Conservation (phyloP, 305 asterid genomes). For the Fraxinus platypoda region DNA sequence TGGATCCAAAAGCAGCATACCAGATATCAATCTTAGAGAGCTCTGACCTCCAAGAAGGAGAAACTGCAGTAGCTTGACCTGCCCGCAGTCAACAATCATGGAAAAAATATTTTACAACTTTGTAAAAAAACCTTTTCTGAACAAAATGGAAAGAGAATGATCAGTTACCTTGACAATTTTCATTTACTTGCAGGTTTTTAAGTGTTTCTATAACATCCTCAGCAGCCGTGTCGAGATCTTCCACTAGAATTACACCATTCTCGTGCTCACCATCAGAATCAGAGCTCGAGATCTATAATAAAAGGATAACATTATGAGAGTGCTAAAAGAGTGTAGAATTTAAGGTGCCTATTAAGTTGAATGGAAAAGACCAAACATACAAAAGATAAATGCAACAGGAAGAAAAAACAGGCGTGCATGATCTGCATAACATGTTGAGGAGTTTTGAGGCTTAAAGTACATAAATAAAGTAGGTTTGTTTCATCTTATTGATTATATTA, state of each 20-base stretch:
- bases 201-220: conserved; percentile 62
- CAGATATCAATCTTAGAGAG: conserved; percentile 62
- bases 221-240: conserved; percentile 40
- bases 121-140: background rate
- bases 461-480: background rate
- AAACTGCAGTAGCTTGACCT: conserved; percentile 37
- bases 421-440: background rate
- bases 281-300: conserved; percentile 54
- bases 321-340: conserved; percentile 4
- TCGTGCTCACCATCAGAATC: conserved; percentile 65
- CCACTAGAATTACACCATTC: conserved; percentile 19
- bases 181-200: conserved; percentile 52
- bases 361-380: background rate
- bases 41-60: conserved; percentile 68
- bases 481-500: background rate
- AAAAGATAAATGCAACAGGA: conserved; percentile 3
- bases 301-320: conserved; percentile 14
- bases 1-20: conserved; percentile 92
- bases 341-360: background rate
- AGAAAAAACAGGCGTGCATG: background rate
- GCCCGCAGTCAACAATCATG: conserved; percentile 22
- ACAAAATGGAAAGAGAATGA: background rate
- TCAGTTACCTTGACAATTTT: conserved; percentile 45
- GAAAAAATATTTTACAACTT: conserved; percentile 8
- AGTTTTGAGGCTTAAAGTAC: background rate